A percentile compares a stretch with the other conserved stretches of the same genome.
These are phyloP conservation scores for Allantophomopsis cytisporea DNA, from an alignment of 2,329 filamentous ascomycete species.

Conservation along the genomic window DNA sequence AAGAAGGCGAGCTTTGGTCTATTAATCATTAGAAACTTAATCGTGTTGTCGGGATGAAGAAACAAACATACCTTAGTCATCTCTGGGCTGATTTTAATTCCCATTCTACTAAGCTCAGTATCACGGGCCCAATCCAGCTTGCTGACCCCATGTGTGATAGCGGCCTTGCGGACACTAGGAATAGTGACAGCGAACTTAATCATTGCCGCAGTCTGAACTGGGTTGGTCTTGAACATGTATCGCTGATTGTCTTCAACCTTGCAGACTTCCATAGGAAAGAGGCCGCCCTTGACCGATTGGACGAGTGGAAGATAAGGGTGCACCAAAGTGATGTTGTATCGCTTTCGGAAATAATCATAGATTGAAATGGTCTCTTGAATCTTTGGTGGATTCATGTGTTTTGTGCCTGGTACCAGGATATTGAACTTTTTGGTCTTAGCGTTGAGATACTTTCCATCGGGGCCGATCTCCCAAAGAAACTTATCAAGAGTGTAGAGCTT, in stretches of 20 bases:
- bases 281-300: conserved; percentile 35
- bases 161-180: conserved; percentile 50
- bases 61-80: conserved; percentile 36
- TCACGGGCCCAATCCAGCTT: conserved; percentile 59
- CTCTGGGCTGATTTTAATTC: conserved; percentile 49
- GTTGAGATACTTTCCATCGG: no score
- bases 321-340: conserved; percentile 36
- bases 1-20: conserved; percentile 58
- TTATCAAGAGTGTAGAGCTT: conserved; percentile 36
- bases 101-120: conserved; percentile 57
- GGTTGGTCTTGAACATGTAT: conserved; percentile 48
- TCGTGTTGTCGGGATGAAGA: conserved; percentile 6
- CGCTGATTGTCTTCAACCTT: conserved; percentile 38
- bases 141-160: conserved; percentile 55
- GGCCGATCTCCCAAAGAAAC: neutral
- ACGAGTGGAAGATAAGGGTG: conserved; percentile 40
- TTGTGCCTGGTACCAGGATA: no score
- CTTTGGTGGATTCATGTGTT: conserved; percentile 21
- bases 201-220: conserved; percentile 64
- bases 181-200: conserved; percentile 84
- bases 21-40: neutral
- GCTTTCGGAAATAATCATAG: conserved; percentile 38
- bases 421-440: no score
- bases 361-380: conserved; percentile 26
- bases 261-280: conserved; percentile 50